Percentiles rank a stretch among this genome's conserved stretches.
Conservation (phyloP, 768 basidiomycete species). For the Phallus indusiatus region DNA sequence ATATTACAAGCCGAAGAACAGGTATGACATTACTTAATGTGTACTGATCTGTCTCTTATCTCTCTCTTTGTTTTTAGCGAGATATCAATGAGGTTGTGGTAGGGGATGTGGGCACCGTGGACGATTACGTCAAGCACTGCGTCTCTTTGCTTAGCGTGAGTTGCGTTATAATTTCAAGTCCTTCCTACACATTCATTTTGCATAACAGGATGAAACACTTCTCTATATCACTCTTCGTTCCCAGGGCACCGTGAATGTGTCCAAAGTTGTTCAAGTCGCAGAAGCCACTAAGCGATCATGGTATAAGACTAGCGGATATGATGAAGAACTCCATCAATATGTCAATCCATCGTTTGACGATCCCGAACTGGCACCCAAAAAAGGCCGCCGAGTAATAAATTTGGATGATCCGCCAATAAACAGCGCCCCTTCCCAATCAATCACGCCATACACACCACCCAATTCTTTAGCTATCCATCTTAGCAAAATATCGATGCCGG, state of each 20-base stretch:
- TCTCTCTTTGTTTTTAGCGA: conserved; percentile 3
- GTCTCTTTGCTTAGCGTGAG: conserved; percentile 51
- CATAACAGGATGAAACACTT: conserved; percentile 63
- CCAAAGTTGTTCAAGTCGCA: conserved; percentile 73
- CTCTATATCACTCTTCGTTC: conserved; percentile 70
- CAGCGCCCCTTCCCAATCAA: background rate
- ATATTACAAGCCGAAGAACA: conserved; percentile 43
- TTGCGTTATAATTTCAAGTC: background rate
- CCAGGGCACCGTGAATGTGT: conserved; percentile 49
- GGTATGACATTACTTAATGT: background rate
- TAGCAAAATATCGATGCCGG: conserved; percentile 83
- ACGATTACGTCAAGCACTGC: conserved; percentile 66
- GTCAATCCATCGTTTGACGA: conserved; percentile 59
- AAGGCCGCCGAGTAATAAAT: conserved; percentile 20
- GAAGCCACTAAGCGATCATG: conserved; percentile 72
- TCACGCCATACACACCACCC: conserved; percentile 48
- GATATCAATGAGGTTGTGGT: conserved; percentile 57
- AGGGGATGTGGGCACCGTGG: conserved; percentile 49
- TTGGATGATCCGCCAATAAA: conserved; percentile 1
- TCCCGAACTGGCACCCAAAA: conserved; percentile 27
- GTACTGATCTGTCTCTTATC: background rate
- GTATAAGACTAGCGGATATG: conserved; percentile 49
- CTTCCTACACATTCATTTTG: background rate
- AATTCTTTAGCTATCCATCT: conserved; percentile 61
- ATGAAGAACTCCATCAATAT: conserved; percentile 16